phyloP scores from a whole-genome alignment of 441 rosid genomes.

The Erodium trifolium region DNA sequence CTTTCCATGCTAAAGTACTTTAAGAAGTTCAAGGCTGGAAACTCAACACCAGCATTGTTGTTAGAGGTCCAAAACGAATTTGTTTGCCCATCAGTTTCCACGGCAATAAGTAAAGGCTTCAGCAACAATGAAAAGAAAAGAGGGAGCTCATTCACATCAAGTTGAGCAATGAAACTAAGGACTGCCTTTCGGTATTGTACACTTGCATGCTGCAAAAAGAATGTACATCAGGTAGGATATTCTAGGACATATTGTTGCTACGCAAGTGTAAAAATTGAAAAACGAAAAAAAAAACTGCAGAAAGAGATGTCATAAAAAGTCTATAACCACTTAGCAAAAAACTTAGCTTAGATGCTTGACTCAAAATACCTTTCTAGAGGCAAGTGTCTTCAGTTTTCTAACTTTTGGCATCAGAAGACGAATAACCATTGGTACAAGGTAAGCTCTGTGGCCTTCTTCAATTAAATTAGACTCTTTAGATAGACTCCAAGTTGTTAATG shows the following conservation, averaged over 20 bases:
- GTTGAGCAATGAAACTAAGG: conserved; percentile 73
- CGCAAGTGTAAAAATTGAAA: conserved; percentile 4
- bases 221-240: conserved; percentile 8
- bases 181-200: conserved; percentile 72
- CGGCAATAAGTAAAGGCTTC: conserved; percentile 59
- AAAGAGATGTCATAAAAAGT: conserved; percentile 1
- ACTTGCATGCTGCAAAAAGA: conserved; percentile 59
- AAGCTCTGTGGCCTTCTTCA: conserved; percentile 56
- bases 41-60: conserved; percentile 32
- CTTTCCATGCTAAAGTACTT: conserved; percentile 52
- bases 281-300: neutral
- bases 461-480: conserved; percentile 49
- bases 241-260: neutral
- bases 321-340: neutral
- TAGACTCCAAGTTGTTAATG: conserved; percentile 83
- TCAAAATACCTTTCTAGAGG: conserved; percentile 71
- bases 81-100: conserved; percentile 34
- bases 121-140: conserved; percentile 70
- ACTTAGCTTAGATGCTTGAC: conserved; percentile 5
- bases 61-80: conserved; percentile 38
- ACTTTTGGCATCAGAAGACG: conserved; percentile 79
- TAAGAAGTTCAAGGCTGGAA: conserved; percentile 40
- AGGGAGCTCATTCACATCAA: conserved; percentile 63
- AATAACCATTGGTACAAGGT: conserved; percentile 56
- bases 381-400: conserved; percentile 68